Evolutionary conservation across 768 basidiomycete genomes (phyloP).

Genomic region (Epithele typhae): DNA sequence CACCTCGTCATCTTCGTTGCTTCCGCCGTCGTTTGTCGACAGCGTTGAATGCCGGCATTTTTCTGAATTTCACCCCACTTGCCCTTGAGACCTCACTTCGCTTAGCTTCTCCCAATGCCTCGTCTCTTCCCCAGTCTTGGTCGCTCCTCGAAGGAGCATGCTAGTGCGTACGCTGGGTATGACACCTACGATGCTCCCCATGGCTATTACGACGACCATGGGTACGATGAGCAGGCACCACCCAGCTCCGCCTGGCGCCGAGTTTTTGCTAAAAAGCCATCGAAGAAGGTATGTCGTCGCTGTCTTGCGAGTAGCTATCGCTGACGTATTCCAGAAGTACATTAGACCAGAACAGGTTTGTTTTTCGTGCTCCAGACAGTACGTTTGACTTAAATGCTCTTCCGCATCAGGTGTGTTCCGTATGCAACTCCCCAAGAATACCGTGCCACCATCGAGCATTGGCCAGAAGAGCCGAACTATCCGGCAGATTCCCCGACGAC

Average conservation of each 20-base stretch:
- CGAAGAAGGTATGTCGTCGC: constrained; percentile 8
- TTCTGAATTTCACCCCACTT: too few species aligned
- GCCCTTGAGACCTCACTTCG: neutral
- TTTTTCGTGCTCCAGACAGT: neutral
- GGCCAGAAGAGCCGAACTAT: constrained; percentile 6
- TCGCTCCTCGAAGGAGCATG: constrained; percentile 19
- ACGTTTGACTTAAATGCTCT: neutral
- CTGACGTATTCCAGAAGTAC: neutral
- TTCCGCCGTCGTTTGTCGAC: constrained; percentile 4
- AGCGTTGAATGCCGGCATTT: constrained; percentile 14
- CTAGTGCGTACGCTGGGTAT: constrained; percentile 10
- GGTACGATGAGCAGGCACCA: constrained; percentile 15
- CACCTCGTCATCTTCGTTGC: constrained; percentile 1
- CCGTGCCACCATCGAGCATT: constrained; percentile 15
- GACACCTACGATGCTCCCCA: constrained; percentile 17
- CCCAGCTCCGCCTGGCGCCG: constrained; percentile 22
- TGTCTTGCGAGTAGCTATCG: too few species aligned
- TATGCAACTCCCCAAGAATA: neutral
- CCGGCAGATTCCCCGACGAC: constrained; percentile 3
- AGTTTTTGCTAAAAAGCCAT: constrained; percentile 15
- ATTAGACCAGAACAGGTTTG: neutral
- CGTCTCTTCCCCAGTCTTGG: constrained; percentile 23
- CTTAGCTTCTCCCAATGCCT: constrained; percentile 18
- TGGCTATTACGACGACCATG: constrained; percentile 17
- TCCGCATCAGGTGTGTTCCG: neutral